phyloP scores from a whole-genome alignment of 805 yeast species.

The Wickerhamomyces alni region DNA sequence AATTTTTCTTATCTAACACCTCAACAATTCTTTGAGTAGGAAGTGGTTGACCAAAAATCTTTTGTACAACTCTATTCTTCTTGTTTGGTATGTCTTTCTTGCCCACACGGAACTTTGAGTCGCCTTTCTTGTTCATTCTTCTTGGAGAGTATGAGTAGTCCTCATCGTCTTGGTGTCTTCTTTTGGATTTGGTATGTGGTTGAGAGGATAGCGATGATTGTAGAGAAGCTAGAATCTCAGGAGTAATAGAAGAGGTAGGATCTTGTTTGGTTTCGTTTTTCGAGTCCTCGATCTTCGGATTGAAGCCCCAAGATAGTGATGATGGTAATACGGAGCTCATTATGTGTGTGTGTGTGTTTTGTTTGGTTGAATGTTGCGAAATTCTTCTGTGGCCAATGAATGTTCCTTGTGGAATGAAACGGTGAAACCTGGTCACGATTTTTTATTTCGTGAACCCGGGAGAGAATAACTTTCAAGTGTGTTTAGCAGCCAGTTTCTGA shows the following conservation, averaged over 20 bases:
- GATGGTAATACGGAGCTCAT: slow-evolving; percentile 13
- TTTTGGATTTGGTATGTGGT: slow-evolving; percentile 6
- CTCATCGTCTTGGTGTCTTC: slow-evolving; percentile 13
- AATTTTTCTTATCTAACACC: slow-evolving; percentile 51
- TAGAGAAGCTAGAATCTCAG: slow-evolving; percentile 4
- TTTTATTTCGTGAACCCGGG: too few relatives aligned
- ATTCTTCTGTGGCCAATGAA: too few relatives aligned
- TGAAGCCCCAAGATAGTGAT: slow-evolving; percentile 22
- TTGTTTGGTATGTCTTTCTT: slow-evolving; percentile 21
- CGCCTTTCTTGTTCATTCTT: slow-evolving; percentile 5
- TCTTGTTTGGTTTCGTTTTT: background rate
- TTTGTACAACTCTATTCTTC: slow-evolving; percentile 13
- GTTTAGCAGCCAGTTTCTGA: too few relatives aligned
- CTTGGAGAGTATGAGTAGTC: slow-evolving; percentile 2
- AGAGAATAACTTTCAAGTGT: too few relatives aligned
- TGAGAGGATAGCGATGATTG: slow-evolving; percentile 1
- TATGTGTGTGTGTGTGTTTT: background rate
- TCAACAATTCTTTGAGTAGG: slow-evolving; percentile 64
- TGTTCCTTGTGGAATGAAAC: too few relatives aligned
- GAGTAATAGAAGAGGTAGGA: background rate
- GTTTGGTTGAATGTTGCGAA: too few relatives aligned
- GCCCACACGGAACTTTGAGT: slow-evolving; percentile 7
- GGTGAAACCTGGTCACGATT: too few relatives aligned
- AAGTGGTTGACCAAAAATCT: slow-evolving; percentile 49
- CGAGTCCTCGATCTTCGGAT: slow-evolving; percentile 23